Percentiles rank a stretch among this genome's conserved stretches.
phyloP scores from a whole-genome alignment of 2,329 filamentous ascomycete species.

The Sarocladium kiliense region DNA sequence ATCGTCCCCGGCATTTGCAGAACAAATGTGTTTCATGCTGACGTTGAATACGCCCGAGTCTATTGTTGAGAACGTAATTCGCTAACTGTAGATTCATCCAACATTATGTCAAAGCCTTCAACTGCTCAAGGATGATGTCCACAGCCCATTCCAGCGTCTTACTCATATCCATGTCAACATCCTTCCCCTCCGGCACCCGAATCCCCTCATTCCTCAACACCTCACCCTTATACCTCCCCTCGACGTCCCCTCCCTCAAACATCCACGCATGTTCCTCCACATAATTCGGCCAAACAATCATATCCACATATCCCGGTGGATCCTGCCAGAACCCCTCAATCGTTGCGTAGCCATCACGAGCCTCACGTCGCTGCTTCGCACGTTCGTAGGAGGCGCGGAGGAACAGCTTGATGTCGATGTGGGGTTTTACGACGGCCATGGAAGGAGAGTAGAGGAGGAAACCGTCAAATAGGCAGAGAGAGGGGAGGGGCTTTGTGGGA shows the following conservation, averaged over 20 bases:
- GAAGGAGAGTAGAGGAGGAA: conserved; percentile 72
- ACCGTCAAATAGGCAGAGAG: conserved; percentile 75
- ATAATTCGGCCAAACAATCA: conserved; percentile 95
- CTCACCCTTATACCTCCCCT: conserved; percentile 45
- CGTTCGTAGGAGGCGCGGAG: conserved; percentile 61
- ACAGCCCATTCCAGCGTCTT: conserved; percentile 65
- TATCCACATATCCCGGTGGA: conserved; percentile 88
- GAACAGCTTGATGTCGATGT: conserved; percentile 74
- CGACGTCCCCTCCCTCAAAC: conserved; percentile 65
- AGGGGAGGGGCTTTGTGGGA: conserved; percentile 30
- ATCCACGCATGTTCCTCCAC: conserved; percentile 75
- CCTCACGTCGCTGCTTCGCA: conserved; percentile 61
- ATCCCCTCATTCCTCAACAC: conserved; percentile 41
- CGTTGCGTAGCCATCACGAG: conserved; percentile 72
- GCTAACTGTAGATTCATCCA: not conserved
- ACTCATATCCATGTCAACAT: conserved; percentile 53
- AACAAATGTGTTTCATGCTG: no score
- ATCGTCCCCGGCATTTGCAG: no score
- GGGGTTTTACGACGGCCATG: conserved; percentile 49
- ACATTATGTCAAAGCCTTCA: not conserved
- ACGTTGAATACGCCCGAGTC: no score
- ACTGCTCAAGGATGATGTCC: conserved; percentile 45
- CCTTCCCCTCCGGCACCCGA: conserved; percentile 40
- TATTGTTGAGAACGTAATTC: not conserved
- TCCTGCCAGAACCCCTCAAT: conserved; percentile 92